Evolutionary conservation across 352 stramenopile genomes (phyloP).

Genomic region (Phytopythium chamaehyphon): DNA sequence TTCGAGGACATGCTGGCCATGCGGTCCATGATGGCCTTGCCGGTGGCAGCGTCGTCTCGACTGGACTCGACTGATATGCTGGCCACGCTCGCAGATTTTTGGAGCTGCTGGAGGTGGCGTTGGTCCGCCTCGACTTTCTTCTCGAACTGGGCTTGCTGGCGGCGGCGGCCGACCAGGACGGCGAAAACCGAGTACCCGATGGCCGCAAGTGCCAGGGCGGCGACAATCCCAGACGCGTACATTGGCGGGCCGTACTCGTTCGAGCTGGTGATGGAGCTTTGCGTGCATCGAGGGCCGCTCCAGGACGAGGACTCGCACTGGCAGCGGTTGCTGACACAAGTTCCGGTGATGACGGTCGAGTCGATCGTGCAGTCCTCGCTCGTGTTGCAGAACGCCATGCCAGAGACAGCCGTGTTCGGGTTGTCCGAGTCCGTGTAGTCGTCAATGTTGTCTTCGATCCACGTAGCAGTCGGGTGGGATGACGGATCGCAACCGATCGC

Average conservation of each 20-base stretch:
- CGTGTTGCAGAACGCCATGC: constrained; percentile 30
- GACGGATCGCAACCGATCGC: constrained; percentile 39
- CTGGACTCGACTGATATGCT: too few species aligned
- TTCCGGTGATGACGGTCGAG: constrained; percentile 13
- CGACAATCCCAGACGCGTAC: constrained; percentile 17
- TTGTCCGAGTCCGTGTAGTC: constrained; percentile 49
- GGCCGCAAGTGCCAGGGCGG: constrained; percentile 13
- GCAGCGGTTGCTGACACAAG: constrained; percentile 20
- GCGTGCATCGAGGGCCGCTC: constrained; percentile 39
- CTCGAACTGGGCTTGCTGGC: constrained; percentile 10
- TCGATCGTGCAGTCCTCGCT: constrained; percentile 44
- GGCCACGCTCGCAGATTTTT: neutral
- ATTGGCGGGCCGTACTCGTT: constrained; percentile 24
- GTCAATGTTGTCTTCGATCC: constrained; percentile 54
- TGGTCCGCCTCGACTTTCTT: constrained; percentile 7
- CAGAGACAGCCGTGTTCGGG: constrained; percentile 22
- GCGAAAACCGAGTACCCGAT: constrained; percentile 16
- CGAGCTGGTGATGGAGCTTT: constrained; percentile 12
- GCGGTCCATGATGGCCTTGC: too few species aligned
- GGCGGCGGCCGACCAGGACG: constrained; percentile 11
- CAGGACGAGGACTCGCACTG: constrained; percentile 18
- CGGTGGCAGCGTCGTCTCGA: too few species aligned
- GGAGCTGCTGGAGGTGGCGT: neutral
- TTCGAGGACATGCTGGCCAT: too few species aligned
- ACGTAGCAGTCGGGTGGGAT: constrained; percentile 54